Evolutionary conservation across 2,329 filamentous ascomycete species (phyloP).

Genomic region (Alternaria atra): DNA sequence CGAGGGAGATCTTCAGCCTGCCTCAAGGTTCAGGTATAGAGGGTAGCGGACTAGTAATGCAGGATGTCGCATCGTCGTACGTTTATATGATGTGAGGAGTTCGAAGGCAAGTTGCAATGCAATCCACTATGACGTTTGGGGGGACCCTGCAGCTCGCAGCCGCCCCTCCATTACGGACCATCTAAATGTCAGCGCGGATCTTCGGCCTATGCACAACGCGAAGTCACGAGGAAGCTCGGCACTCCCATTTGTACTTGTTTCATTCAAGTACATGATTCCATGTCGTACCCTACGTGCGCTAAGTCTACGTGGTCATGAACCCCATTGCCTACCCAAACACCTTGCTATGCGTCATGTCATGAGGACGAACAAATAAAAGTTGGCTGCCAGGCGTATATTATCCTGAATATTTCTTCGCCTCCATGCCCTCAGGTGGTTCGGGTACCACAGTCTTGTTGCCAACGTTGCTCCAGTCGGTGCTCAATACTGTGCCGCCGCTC

Average conservation of each 20-base stretch:
- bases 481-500: conserved; percentile 91
- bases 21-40: background rate
- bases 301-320: background rate
- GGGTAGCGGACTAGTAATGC: background rate
- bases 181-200: conserved; percentile 1
- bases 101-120: background rate
- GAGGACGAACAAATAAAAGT: background rate
- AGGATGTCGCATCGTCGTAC: background rate
- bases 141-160: background rate
- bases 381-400: background rate
- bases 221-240: background rate
- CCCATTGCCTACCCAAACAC: conserved; percentile 10
- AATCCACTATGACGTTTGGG: conserved; percentile 12
- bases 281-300: background rate
- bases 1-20: background rate
- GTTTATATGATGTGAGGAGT: background rate
- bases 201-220: conserved; percentile 8
- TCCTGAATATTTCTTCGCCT: conserved; percentile 70
- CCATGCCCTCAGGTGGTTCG: conserved; percentile 77
- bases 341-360: conserved; percentile 12
- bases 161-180: conserved; percentile 6
- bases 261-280: background rate
- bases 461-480: conserved; percentile 91
- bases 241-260: background rate
- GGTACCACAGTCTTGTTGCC: conserved; percentile 75